These are phyloP conservation scores for Pontederia paniculata DNA, from an alignment of 176 grass and related monocot species.

Conservation along the genomic window DNA sequence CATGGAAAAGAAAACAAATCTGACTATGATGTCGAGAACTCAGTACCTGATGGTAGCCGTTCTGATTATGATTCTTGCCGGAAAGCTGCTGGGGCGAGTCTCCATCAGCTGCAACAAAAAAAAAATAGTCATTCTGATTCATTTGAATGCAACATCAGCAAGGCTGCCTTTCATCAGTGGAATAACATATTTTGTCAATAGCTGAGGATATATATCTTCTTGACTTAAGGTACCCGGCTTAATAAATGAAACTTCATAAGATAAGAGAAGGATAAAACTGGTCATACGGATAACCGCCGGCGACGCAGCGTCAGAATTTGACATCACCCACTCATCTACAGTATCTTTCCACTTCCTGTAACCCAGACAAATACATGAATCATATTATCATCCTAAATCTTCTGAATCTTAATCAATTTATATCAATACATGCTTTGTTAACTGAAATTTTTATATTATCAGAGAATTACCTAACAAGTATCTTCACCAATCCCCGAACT, in stretches of 20 bases:
- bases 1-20: no score
- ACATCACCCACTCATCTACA: slow-evolving; percentile 49
- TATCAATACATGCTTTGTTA: not conserved
- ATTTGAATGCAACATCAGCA: not conserved
- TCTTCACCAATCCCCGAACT: slow-evolving; percentile 52
- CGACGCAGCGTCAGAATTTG: slow-evolving; percentile 33
- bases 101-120: slow-evolving; percentile 41
- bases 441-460: not conserved
- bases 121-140: not conserved
- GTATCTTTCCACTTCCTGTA: slow-evolving; percentile 73
- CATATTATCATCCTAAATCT: no score
- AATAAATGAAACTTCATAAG: not conserved
- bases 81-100: slow-evolving; percentile 54
- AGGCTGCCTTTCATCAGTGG: no score
- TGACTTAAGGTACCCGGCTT: no score
- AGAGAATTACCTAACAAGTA: slow-evolving; percentile 46
- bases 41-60: not conserved
- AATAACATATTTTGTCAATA: no score
- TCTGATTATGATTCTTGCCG: slow-evolving; percentile 24
- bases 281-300: slow-evolving; percentile 34
- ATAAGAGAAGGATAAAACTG: not conserved
- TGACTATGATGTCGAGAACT: no score
- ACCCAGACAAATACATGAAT: not conserved
- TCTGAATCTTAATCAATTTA: not conserved
- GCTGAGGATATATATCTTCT: no score